phyloP scores from a whole-genome alignment of 495 filamentous ascomycete genomes.

The Durotheca rogersii region DNA sequence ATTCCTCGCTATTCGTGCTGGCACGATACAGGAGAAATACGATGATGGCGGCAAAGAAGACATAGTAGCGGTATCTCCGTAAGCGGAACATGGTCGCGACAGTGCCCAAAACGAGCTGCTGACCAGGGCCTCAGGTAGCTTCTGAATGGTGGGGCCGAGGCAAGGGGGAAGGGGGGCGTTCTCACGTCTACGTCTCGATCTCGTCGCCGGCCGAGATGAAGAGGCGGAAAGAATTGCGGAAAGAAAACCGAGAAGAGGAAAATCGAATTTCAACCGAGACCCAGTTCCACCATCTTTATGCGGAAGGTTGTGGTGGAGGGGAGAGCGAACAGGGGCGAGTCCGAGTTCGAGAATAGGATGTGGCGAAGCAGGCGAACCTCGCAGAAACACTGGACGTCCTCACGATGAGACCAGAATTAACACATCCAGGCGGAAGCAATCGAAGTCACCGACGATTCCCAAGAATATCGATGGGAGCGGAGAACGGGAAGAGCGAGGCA shows the following conservation, averaged over 20 bases:
- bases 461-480: neutral
- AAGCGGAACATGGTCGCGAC: conserved; percentile 66
- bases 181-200: conserved; percentile 12
- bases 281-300: conserved; percentile 23
- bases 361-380: conserved; percentile 1
- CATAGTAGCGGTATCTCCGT: conserved; percentile 73
- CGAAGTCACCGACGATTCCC: neutral
- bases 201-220: conserved; percentile 1
- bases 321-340: neutral
- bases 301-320: neutral
- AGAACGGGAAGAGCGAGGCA: neutral
- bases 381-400: conserved; percentile 18
- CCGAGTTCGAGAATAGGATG: conserved; percentile 3
- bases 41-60: conserved; percentile 67
- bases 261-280: conserved; percentile 13
- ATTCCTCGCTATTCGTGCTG: conserved; percentile 47
- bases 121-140: neutral
- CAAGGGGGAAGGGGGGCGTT: conserved; percentile 8
- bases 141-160: conserved; percentile 22
- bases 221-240: neutral
- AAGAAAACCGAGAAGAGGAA: conserved; percentile 1
- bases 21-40: conserved; percentile 68
- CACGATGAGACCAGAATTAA: conserved; percentile 12
- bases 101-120: conserved; percentile 1
- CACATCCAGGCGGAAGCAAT: neutral